Base-by-base conservation (phyloP, 768 basidiomycete genomes). In the Mycena rosella region DNA sequence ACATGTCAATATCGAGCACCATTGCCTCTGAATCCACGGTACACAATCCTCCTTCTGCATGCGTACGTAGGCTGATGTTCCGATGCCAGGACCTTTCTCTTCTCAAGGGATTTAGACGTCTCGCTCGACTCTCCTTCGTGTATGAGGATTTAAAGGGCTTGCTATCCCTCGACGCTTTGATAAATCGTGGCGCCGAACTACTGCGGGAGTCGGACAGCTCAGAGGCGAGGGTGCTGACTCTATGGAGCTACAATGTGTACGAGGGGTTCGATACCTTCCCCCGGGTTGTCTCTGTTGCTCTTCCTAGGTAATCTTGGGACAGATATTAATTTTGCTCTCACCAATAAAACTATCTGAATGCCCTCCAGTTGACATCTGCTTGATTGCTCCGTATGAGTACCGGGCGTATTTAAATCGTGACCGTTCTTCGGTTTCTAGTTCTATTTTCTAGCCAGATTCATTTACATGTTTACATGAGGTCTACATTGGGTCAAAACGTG, bases 1-100 rank as follows among this genome's bases (percentile, higher is more conserved):
- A 51, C 22, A 42, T 66, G 6, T 54, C 65, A 11, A n/a, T 66
- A 7, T 18, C 40, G 10, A 60, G 22, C n/a, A n/a, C 26, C 14
- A 24, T 34, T 18, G 29, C 29, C 1, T 20, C 14, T n/a, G 40
- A 53, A 1, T 13, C 36, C 13, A 7, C 26, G 20, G 57, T 40
- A 29, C 3, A 27, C 24, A 26, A 30, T 45, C 27, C 1, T 10
- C 26, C 29, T 14, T 11, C 4, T 24, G 15, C 8, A 40, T 8
- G n/a, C n/a, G n/a, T n/a, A n/a, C 26, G 13, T 34, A 6, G 32
- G 13, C 32, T 15, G 22, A 27, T 9, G 3, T 10, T 9, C 22
- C 10, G 24, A 10, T 26, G 34, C 5, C 27, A 30, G 38, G 36
- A 30, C 11, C 18, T 63, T 13, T 4, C 42, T 17, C 11, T 49